Percentiles rank a stretch among this genome's conserved stretches.
phyloP scores from a whole-genome alignment of 2,329 filamentous ascomycete genomes.

The Aspergillus sp. region DNA sequence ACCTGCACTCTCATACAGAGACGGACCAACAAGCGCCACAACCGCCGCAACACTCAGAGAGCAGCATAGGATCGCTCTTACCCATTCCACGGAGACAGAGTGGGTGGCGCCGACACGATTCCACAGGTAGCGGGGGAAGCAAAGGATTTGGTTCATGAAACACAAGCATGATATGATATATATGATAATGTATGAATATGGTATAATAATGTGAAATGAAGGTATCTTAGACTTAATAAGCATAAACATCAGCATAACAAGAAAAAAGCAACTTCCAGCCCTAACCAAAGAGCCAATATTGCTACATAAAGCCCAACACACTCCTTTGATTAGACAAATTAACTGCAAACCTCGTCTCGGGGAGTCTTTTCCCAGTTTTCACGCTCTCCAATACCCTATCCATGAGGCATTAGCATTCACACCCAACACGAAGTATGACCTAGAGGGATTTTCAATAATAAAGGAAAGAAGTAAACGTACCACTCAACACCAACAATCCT shows the following conservation, averaged over 20 bases:
- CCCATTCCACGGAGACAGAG: slow-evolving; percentile 18
- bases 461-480: slow-evolving; percentile 46
- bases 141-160: slow-evolving; percentile 11
- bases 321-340: slow-evolving; percentile 64
- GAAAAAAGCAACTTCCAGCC: not conserved
- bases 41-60: slow-evolving; percentile 14
- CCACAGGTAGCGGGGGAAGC: slow-evolving; percentile 3
- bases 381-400: slow-evolving; percentile 79
- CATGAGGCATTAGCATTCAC: not conserved
- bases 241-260: not conserved
- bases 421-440: not conserved
- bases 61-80: slow-evolving; percentile 25
- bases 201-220: slow-evolving; percentile 11
- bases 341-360: slow-evolving; percentile 71
- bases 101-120: slow-evolving; percentile 30
- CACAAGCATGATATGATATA: slow-evolving; percentile 9
- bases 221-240: slow-evolving; percentile 15
- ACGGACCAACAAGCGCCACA: not conserved
- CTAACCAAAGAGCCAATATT: slow-evolving; percentile 2
- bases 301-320: slow-evolving; percentile 53
- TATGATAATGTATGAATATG: slow-evolving; percentile 2
- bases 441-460: not conserved
- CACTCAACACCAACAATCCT: slow-evolving; percentile 82
- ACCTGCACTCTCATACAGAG: not conserved
- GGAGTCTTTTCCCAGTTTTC: slow-evolving; percentile 69